Conservation (phyloP, 2,329 filamentous ascomycete genomes). For the Colletotrichum trifolii region DNA sequence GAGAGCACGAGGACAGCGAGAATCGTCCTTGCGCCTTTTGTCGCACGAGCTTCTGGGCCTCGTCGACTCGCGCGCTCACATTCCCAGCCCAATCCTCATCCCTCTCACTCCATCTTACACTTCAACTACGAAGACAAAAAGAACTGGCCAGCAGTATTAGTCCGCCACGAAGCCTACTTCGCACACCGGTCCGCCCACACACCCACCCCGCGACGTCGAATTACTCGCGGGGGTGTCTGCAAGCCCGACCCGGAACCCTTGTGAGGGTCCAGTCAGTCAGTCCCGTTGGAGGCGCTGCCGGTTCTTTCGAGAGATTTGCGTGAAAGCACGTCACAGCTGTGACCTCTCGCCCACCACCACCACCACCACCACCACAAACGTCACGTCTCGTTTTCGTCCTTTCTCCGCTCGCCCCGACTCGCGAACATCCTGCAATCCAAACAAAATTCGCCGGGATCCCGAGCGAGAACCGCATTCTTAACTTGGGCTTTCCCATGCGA, state of each 20-base stretch:
- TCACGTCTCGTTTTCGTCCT: conserved; percentile 2
- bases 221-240: conserved; percentile 13
- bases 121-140: too few species aligned
- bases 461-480: conserved; percentile 7
- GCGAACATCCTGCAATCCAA: conserved; percentile 6
- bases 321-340: conserved; percentile 34
- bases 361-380: conserved; percentile 11
- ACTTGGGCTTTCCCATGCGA: conserved; percentile 4
- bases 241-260: too few species aligned
- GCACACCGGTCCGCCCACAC: conserved; percentile 12
- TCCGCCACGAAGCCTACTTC: conserved; percentile 2
- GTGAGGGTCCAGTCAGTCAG: conserved; percentile 9
- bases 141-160: too few species aligned
- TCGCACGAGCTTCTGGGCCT: too few species aligned
- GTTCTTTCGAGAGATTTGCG: conserved; percentile 32
- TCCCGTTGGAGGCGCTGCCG: conserved; percentile 10
- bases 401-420: conserved; percentile 25
- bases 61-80: too few species aligned
- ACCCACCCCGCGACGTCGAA: conserved; percentile 17
- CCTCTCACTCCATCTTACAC: too few species aligned
- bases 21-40: neutral
- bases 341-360: neutral
- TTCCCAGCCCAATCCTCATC: too few species aligned
- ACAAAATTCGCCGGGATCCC: conserved; percentile 11
- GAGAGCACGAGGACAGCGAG: too few species aligned